A percentile compares a stretch with the other conserved stretches of the same genome.
Conservation (phyloP, 768 basidiomycete genomes). For the Lanmaoa pseudosensibilis region DNA sequence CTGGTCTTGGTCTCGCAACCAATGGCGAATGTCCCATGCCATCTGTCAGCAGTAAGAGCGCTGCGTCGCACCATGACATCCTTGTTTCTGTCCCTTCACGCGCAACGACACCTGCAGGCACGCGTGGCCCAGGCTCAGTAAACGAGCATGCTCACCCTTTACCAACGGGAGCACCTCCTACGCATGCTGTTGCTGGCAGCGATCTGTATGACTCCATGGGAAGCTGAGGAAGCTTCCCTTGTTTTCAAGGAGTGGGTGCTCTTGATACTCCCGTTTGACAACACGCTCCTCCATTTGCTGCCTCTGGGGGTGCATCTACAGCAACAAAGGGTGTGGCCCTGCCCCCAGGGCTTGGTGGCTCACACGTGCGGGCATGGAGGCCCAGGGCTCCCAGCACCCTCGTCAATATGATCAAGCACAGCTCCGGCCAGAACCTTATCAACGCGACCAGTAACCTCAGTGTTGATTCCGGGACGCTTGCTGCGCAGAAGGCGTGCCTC, state of each 20-base stretch:
- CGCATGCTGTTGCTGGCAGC: constrained; percentile 27
- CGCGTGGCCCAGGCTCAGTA: constrained; percentile 16
- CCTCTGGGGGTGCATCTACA: constrained; percentile 36
- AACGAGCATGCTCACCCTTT: constrained; percentile 14
- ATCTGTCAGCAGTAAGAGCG: constrained; percentile 53
- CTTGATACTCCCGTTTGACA: constrained; percentile 60
- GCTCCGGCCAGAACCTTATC: too few species aligned
- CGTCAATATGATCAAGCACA: too few species aligned
- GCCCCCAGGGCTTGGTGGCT: constrained; percentile 41
- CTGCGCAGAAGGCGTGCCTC: too few species aligned
- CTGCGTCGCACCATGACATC: constrained; percentile 46
- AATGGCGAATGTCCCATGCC: constrained; percentile 58
- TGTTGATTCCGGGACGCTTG: too few species aligned
- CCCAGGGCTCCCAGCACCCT: too few species aligned
- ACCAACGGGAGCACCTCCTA: constrained; percentile 30
- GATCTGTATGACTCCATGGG: constrained; percentile 33
- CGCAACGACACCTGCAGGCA: constrained; percentile 46
- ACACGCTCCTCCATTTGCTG: constrained; percentile 52
- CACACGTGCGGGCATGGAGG: constrained; percentile 34
- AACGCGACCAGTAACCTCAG: too few species aligned
- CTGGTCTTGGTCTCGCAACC: constrained; percentile 38
- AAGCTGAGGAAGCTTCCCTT: constrained; percentile 26
- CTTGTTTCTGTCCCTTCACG: constrained; percentile 43
- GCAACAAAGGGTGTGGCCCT: constrained; percentile 11
- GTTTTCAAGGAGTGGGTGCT: constrained; percentile 41